Conservation (phyloP, 805 yeast genomes). For the Wickerhamomyces kurtzmanii region DNA sequence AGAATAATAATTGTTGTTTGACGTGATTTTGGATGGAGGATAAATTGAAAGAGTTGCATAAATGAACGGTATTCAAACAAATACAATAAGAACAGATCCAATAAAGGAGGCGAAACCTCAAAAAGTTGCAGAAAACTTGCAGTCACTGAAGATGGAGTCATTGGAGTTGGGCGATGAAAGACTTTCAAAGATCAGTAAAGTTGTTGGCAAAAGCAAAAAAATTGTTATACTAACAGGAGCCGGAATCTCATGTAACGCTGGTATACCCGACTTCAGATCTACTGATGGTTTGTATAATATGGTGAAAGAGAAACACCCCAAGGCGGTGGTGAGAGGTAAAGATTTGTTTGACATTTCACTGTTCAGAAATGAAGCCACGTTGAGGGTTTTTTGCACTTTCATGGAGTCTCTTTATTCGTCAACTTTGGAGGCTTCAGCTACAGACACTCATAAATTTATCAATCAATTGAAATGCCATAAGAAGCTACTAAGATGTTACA, state of each 20-base stretch:
- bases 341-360: conserved; percentile 85
- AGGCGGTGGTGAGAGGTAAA: conserved; percentile 64
- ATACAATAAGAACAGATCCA: too few species aligned
- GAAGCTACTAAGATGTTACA: conserved; percentile 71
- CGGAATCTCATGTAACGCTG: conserved; percentile 94
- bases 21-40: too few species aligned
- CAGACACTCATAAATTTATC: conserved; percentile 76
- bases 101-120: too few species aligned
- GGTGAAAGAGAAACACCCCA: conserved; percentile 55
- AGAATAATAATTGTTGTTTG: too few species aligned
- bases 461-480: neutral
- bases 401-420: conserved; percentile 72
- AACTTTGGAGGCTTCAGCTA: conserved; percentile 62
- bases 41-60: too few species aligned
- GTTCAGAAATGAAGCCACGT: conserved; percentile 58
- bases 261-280: conserved; percentile 92
- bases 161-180: conserved; percentile 1
- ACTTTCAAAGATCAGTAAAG: conserved; percentile 16
- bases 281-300: conserved; percentile 72
- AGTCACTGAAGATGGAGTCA: conserved; percentile 1
- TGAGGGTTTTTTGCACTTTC: conserved; percentile 74
- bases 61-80: too few species aligned
- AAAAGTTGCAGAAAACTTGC: too few species aligned
- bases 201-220: conserved; percentile 25
- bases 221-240: conserved; percentile 85